A percentile compares a stretch with the other conserved stretches of the same genome.
phyloP scores from a whole-genome alignment of 495 filamentous ascomycete genomes.

The Usnea hakonensis region DNA sequence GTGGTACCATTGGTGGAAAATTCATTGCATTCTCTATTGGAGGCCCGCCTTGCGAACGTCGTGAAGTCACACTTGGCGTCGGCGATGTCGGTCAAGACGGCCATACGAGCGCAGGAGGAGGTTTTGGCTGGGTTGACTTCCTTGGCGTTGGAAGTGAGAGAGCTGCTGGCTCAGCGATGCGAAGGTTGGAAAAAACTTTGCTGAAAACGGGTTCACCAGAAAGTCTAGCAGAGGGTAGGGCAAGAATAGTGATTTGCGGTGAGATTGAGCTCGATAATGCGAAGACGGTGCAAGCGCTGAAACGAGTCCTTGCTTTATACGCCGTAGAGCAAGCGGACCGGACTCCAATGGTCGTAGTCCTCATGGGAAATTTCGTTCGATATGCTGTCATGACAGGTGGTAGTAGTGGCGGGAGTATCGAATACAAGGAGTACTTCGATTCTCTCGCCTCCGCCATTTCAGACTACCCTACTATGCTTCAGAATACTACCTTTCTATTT shows the following conservation, averaged over 20 bases:
- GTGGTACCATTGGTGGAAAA: conserved; percentile 77
- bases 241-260: conserved; percentile 62
- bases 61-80: conserved; percentile 68
- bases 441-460: conserved; percentile 71
- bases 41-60: conserved; percentile 81
- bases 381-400: conserved; percentile 64
- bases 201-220: conserved; percentile 26
- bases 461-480: conserved; percentile 78
- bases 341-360: conserved; percentile 67
- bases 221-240: conserved; percentile 29
- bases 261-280: conserved; percentile 82
- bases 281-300: conserved; percentile 64
- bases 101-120: conserved; percentile 55
- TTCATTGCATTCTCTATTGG: conserved; percentile 86
- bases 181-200: conserved; percentile 50
- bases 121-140: conserved; percentile 96
- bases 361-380: conserved; percentile 78
- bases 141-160: conserved; percentile 85
- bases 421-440: conserved; percentile 93
- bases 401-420: conserved; percentile 64
- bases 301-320: conserved; percentile 66
- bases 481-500: conserved; percentile 74
- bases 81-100: conserved; percentile 45
- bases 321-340: conserved; percentile 50
- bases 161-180: conserved; percentile 73